Base-by-base conservation (phyloP, 2,329 filamentous ascomycete genomes). In the Ceratocystis smalleyi region DNA sequence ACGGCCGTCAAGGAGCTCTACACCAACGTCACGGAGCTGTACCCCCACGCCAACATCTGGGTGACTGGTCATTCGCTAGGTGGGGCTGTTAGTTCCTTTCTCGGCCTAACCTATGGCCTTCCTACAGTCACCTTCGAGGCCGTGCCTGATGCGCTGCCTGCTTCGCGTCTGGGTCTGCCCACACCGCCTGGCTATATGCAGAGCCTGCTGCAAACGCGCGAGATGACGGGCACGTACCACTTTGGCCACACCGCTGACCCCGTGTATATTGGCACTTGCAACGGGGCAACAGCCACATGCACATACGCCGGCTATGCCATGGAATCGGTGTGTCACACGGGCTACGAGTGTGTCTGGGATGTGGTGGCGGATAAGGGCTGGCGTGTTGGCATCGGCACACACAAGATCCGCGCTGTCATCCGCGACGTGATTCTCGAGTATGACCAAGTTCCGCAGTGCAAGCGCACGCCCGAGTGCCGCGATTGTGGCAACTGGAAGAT, bases 191-290 rank as follows among this genome's bases (percentile, higher is more conserved):
- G 88, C 27, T 79, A 86, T 57, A 81, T 91, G 70, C 81, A 89
- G 27, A 78, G 81, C 51, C 79, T 82, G 40, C 86, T 89, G 35
- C 89, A 95, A 70, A 80, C 82, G 45, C 80, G 89, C 51, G 75
- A 83, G 66, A 81, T 84, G 70, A 95, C 90, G 0, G 91, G 89
- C 12, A 80, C 88, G 0, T 95, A 85, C 71, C 94, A 99, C 73
- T 92, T 96, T 72, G 94, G 94, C 3, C 91, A 97, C 71, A 97
- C 91, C 0, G 94, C 94, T 0, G 94, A 99, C 73, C 94, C 94
- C 0, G 85, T 99, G 43, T 99, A 87, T 71, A 91, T 96, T 77
- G 94, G 94, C 40, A 89, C 86, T 0, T 97, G 94, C 75, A 96
- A 96, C 70, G 89, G 88, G 40, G 89, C 89, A 2, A 91, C 89